Percentiles rank a stretch among this genome's conserved stretches.
phyloP scores from a whole-genome alignment of 768 basidiomycete species.

The Boletales sp. region DNA sequence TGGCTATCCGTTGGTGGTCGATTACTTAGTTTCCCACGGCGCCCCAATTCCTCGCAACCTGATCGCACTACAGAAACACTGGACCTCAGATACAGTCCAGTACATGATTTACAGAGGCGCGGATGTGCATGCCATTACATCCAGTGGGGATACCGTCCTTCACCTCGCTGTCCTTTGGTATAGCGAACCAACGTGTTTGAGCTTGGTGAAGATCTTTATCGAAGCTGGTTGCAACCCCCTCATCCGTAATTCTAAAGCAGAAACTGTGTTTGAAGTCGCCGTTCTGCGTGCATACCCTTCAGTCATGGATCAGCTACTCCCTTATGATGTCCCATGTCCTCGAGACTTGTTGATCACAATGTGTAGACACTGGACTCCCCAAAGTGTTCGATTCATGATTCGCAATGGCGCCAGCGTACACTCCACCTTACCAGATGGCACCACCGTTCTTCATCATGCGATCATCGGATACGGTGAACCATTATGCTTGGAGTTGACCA shows the following conservation, averaged over 20 bases:
- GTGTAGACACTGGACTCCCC: no score
- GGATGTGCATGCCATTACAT: neutral
- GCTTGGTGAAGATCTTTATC: neutral
- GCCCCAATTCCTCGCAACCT: neutral
- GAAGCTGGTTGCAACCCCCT: neutral
- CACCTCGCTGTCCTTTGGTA: neutral
- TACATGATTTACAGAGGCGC: neutral
- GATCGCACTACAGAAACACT: neutral
- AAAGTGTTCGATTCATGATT: no score
- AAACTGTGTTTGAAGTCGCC: neutral
- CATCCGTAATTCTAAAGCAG: neutral
- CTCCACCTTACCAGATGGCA: no score
- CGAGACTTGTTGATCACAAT: no score
- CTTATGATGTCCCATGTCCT: no score
- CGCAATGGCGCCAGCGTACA: no score
- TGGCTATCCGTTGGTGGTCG: neutral
- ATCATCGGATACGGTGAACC: no score
- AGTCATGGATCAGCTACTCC: neutral
- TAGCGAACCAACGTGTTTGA: neutral
- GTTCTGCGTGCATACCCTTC: neutral
- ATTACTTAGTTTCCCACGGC: neutral
- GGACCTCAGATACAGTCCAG: neutral
- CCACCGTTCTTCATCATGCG: no score
- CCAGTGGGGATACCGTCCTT: neutral
- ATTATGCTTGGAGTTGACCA: no score